These are phyloP conservation scores for Puya raimondii DNA, from an alignment of 176 grass and related monocot genomes.

Conservation along the genomic window DNA sequence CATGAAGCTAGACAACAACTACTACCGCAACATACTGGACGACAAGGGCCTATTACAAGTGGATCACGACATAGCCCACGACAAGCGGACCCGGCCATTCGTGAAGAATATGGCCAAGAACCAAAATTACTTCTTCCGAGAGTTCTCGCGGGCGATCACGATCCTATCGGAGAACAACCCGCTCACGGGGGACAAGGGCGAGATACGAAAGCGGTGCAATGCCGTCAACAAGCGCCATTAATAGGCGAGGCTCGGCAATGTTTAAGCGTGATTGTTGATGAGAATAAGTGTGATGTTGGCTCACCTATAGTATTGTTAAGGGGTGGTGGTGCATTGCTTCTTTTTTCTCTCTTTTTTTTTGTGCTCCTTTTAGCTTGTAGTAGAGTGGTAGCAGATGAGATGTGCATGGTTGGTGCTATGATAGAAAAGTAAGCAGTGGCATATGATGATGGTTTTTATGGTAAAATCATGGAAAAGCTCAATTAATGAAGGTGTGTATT, in stretches of 20 bases:
- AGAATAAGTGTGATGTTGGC: background rate
- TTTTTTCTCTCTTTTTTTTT: background rate
- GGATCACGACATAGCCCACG: constrained; percentile 26
- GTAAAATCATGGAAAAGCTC: too few species aligned
- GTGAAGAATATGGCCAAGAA: constrained; percentile 29
- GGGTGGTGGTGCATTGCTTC: background rate
- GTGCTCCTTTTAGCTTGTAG: background rate
- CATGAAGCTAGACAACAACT: constrained; percentile 29
- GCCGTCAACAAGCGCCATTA: constrained; percentile 17
- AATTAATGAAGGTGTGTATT: too few species aligned
- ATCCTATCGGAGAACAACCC: constrained; percentile 29
- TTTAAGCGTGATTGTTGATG: background rate
- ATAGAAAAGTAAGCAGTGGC: too few species aligned
- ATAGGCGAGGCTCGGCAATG: background rate
- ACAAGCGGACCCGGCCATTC: constrained; percentile 11
- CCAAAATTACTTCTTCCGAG: constrained; percentile 25
- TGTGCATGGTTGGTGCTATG: too few species aligned
- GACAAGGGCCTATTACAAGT: constrained; percentile 32
- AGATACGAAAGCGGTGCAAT: constrained; percentile 32
- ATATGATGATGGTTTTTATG: too few species aligned
- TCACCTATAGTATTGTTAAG: background rate
- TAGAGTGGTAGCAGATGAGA: background rate
- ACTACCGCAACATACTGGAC: constrained; percentile 24
- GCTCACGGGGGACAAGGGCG: constrained; percentile 26
- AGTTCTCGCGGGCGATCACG: constrained; percentile 18